Evolutionary conservation across 2,329 filamentous ascomycete genomes (phyloP), one percentile per base, ranked within the genome.

Genomic region (Ophiostoma perfectum): DNA sequence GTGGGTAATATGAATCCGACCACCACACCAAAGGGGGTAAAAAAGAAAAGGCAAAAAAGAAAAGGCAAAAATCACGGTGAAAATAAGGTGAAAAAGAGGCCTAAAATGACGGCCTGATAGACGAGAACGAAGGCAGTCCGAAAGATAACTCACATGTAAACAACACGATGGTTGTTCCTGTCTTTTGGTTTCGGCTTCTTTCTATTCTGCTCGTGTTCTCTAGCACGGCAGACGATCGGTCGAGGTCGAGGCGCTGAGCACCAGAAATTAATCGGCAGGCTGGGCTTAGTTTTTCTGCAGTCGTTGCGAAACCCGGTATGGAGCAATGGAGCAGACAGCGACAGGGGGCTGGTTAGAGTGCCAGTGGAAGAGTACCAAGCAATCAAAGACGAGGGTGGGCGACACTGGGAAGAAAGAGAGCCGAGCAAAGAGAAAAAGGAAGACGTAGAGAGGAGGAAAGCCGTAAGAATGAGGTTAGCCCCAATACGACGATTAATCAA

Each of bases 1-100:
- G 63, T 64, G 63, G 63, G 63, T 64, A 39, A 64, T 64, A 60
- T 45, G 36, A 47, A 44, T 18, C 39, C 62, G 62, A 42, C 62
- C 62, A 64, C 62, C 62, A 42, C 38, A 42, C n/a, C 42, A 47
- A 60, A 42, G 63, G 63, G 63, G 60, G 38, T 42, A 63, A 63
- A 63, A 63, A 63, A 64, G 27, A 8, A 18, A 27, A 6, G 42
- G 62, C 41, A 64, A 64, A 44, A 41, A 27, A 64, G 27, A 8
- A 18, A 27, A 6, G 42, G 62, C 41, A 64, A 64, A 44, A 41
- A 27, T 18, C 41, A 41, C 14, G 60, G 60, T 9, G 42, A 62
- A 47, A 16, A 60, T 41, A 41, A 14, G n/a, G n/a, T 12, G 47
- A 36, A n/a, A 39, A 36, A 47, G 16, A n/a, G 11, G 45, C n/a